Conservation (phyloP, 2,329 filamentous ascomycete genomes). For the Aspergillus carbonarius region DNA sequence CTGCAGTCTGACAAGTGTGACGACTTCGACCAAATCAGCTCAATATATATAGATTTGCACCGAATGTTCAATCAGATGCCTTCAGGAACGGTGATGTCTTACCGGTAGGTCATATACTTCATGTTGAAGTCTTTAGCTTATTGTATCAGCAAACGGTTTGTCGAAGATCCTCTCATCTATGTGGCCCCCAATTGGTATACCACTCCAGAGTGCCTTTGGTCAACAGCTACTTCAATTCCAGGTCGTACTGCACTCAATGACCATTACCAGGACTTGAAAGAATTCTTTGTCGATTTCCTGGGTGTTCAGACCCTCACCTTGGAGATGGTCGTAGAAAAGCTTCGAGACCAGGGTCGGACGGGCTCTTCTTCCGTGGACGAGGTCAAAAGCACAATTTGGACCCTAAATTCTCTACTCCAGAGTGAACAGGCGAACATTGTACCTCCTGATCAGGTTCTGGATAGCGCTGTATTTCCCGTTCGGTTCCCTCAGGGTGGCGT, state of each 20-base stretch:
- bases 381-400: slow-evolving; percentile 11
- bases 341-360: slow-evolving; percentile 6
- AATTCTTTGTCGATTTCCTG: slow-evolving; percentile 8
- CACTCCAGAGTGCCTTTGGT: slow-evolving; percentile 10
- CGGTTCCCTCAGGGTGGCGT: slow-evolving; percentile 3
- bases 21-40: background rate
- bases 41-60: background rate
- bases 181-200: slow-evolving; percentile 5
- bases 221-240: slow-evolving; percentile 9
- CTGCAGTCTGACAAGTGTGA: background rate
- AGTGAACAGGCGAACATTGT: background rate
- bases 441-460: background rate
- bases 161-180: background rate
- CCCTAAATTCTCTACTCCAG: slow-evolving; percentile 10
- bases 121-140: background rate
- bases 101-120: background rate
- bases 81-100: too few species aligned
- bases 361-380: background rate
- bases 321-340: slow-evolving; percentile 12
- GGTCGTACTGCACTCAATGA: slow-evolving; percentile 11
- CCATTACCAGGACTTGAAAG: slow-evolving; percentile 3
- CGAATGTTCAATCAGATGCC: background rate
- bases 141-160: background rate
- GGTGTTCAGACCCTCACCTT: slow-evolving; percentile 10
- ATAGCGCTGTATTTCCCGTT: slow-evolving; percentile 10